These are phyloP conservation scores for Sporothrix euskadiensis DNA, from an alignment of 2,329 filamentous ascomycete species.

Conservation along the genomic window DNA sequence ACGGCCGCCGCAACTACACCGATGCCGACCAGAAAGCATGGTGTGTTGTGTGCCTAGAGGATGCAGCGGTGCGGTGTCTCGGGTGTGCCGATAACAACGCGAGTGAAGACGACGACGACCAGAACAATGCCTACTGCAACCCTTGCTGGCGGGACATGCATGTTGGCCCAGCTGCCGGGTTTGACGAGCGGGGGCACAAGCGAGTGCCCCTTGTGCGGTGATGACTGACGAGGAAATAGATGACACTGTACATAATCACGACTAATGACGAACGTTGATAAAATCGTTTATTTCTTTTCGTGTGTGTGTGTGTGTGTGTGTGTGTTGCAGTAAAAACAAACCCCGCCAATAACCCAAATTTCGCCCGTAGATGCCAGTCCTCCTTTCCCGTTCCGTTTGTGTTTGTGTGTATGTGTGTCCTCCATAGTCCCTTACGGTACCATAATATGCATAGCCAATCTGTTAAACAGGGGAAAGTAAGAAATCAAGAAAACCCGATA, in stretches of 20 bases:
- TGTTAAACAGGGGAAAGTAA: neutral
- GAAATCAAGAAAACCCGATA: neutral
- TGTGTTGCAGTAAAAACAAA: neutral
- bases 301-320: neutral
- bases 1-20: constrained; percentile 52
- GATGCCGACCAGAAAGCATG: constrained; percentile 74
- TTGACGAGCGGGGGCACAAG: constrained; percentile 69
- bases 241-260: neutral
- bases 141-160: constrained; percentile 83
- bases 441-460: constrained; percentile 15
- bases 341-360: neutral
- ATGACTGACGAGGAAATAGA: neutral
- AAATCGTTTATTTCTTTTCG: neutral
- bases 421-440: neutral
- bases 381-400: neutral
- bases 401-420: neutral
- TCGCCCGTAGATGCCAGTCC: constrained; percentile 7
- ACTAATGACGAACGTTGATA: neutral
- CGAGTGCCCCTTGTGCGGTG: constrained; percentile 57
- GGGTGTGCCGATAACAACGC: constrained; percentile 65
- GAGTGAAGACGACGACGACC: neutral
- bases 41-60: constrained; percentile 81
- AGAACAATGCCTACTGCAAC: constrained; percentile 64
- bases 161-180: constrained; percentile 65
- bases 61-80: constrained; percentile 70